phyloP scores from a whole-genome alignment of 768 basidiomycete genomes.

The Russula olivacea region DNA sequence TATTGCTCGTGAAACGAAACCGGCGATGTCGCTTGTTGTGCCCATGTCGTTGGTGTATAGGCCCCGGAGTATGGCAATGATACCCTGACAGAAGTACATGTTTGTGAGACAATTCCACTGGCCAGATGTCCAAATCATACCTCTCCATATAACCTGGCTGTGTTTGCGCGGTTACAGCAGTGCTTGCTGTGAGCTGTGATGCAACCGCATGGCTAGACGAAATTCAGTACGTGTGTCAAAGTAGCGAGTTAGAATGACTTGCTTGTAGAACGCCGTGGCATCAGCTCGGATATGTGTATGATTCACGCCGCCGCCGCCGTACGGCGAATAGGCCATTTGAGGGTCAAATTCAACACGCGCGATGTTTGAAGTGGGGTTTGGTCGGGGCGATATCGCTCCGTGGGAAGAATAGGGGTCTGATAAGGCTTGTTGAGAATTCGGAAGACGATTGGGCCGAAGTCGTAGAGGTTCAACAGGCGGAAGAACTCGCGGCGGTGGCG shows the following conservation, averaged over 20 bases:
- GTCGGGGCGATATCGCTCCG: background rate
- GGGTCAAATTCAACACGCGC: conserved; percentile 38
- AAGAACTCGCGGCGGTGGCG: background rate
- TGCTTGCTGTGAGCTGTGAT: conserved; percentile 34
- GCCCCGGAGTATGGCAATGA: conserved; percentile 11
- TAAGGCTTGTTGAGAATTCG: background rate
- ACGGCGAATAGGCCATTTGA: conserved; percentile 41
- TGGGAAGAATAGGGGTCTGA: background rate
- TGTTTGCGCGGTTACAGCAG: background rate
- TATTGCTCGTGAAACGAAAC: background rate
- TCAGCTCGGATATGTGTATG: conserved; percentile 23
- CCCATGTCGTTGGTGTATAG: background rate
- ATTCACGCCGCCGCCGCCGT: conserved; percentile 14
- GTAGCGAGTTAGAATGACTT: conserved; percentile 21
- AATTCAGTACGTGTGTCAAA: conserved; percentile 1
- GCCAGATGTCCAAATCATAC: background rate
- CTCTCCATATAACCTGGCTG: background rate
- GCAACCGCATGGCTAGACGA: conserved; percentile 48
- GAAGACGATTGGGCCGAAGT: background rate
- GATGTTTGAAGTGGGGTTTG: conserved; percentile 2
- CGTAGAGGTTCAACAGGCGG: conserved; percentile 4
- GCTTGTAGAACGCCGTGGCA: conserved; percentile 55
- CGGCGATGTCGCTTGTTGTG: background rate
- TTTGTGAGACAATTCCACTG: background rate
- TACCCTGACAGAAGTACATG: background rate